A percentile compares a stretch with the other conserved stretches of the same genome.
phyloP scores from a whole-genome alignment of 106 monocot species.

The Chionographis japonica region DNA sequence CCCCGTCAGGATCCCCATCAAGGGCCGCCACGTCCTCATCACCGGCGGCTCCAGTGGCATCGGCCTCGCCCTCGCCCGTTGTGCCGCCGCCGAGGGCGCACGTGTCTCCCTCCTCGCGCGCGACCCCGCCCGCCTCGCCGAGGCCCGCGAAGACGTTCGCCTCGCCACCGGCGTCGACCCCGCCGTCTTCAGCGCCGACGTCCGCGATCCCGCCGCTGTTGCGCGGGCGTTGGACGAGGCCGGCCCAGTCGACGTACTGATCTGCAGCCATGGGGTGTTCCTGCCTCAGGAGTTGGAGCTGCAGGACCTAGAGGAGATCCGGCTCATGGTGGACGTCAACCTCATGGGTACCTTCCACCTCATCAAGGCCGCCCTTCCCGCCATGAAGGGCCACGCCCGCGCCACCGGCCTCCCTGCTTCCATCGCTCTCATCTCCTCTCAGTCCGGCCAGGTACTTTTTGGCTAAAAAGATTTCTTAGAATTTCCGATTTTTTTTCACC shows the following conservation, averaged over 20 bases:
- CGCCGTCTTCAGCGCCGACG: conserved; percentile 21
- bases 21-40: conserved; percentile 37
- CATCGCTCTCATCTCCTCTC: conserved; percentile 34
- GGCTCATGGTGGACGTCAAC: conserved; percentile 30
- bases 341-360: conserved; percentile 29
- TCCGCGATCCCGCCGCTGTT: conserved; percentile 23
- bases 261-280: conserved; percentile 32
- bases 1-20: conserved; percentile 18
- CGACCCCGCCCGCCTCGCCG: conserved; percentile 9
- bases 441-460: conserved; percentile 27
- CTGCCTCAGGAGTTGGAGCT: conserved; percentile 20
- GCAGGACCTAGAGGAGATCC: conserved; percentile 23
- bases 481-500: not conserved
- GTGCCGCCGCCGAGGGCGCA: conserved; percentile 21
- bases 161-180: conserved; percentile 34
- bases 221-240: conserved; percentile 18
- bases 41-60: conserved; percentile 37
- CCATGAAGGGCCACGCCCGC: conserved; percentile 16
- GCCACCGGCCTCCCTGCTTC: conserved; percentile 10
- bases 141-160: conserved; percentile 19
- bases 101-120: conserved; percentile 41
- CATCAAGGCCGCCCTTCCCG: conserved; percentile 29
- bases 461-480: no score
- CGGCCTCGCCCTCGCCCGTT: conserved; percentile 29
- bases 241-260: conserved; percentile 28